These are phyloP conservation scores for Podospora sp. DNA, from an alignment of 495 filamentous ascomycete species.

Conservation along the genomic window DNA sequence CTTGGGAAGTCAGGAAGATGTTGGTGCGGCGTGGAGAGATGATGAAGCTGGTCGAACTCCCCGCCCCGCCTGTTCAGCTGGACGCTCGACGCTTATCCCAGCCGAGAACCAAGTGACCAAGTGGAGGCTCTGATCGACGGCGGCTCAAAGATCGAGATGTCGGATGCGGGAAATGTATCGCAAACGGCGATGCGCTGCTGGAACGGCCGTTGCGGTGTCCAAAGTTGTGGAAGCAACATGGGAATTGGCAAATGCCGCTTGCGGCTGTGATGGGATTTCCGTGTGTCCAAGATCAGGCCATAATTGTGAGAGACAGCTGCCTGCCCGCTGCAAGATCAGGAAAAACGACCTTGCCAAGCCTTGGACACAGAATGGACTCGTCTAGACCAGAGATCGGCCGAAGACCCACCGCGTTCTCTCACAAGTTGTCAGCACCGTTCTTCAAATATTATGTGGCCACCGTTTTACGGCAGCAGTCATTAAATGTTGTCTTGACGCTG, in stretches of 20 bases:
- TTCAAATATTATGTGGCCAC: neutral
- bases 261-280: constrained; percentile 9
- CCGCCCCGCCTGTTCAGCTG: neutral
- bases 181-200: neutral
- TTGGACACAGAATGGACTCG: constrained; percentile 24
- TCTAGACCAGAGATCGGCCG: constrained; percentile 30
- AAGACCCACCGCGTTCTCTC: neutral
- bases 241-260: constrained; percentile 18
- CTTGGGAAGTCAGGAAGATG: neutral
- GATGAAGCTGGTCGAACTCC: neutral
- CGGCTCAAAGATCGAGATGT: neutral
- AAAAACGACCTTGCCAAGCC: neutral
- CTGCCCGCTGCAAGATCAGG: neutral
- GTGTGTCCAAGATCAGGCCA: constrained; percentile 15
- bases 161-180: neutral
- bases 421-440: neutral
- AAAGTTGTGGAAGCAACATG: constrained; percentile 8
- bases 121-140: neutral
- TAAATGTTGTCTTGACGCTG: neutral
- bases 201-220: neutral
- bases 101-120: neutral
- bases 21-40: neutral
- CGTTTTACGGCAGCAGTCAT: neutral
- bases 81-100: neutral
- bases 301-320: constrained; percentile 9